Percentiles rank a stretch among this genome's conserved stretches.
These are phyloP conservation scores for Lyophyllum shimeji DNA, from an alignment of 768 basidiomycete species.

Conservation along the genomic window DNA sequence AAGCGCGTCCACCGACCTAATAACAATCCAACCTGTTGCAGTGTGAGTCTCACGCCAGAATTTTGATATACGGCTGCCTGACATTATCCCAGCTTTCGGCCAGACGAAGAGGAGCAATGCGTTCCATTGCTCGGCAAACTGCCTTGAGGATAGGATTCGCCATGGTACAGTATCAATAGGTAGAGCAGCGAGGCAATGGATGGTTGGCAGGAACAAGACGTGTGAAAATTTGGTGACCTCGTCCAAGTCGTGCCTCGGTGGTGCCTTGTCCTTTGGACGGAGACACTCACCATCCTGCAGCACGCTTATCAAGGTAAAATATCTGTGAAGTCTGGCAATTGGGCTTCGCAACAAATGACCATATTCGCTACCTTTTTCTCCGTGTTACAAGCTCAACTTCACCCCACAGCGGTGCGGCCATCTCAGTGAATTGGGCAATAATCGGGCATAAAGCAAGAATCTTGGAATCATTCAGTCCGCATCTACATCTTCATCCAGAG, in stretches of 20 bases:
- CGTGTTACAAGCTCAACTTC: background rate
- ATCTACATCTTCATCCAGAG: too few species aligned
- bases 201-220: background rate
- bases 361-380: background rate
- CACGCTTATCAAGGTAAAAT: background rate
- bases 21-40: slow-evolving; percentile 64
- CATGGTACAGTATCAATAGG: slow-evolving; percentile 19
- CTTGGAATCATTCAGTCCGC: too few species aligned
- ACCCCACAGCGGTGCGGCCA: too few species aligned
- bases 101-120: slow-evolving; percentile 81
- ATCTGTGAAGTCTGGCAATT: background rate
- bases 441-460: too few species aligned
- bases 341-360: background rate
- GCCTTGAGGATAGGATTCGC: slow-evolving; percentile 43
- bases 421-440: too few species aligned
- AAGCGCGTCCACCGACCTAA: slow-evolving; percentile 48
- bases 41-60: slow-evolving; percentile 10
- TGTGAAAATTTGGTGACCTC: background rate
- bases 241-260: background rate
- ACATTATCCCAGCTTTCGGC: slow-evolving; percentile 97
- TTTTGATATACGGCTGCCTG: slow-evolving; percentile 27
- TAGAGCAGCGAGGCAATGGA: background rate
- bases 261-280: background rate
- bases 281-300: background rate
- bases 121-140: slow-evolving; percentile 71